These are phyloP conservation scores for Pseudogymnoascus sp. DNA, from an alignment of 2,329 filamentous ascomycete genomes.

Conservation along the genomic window DNA sequence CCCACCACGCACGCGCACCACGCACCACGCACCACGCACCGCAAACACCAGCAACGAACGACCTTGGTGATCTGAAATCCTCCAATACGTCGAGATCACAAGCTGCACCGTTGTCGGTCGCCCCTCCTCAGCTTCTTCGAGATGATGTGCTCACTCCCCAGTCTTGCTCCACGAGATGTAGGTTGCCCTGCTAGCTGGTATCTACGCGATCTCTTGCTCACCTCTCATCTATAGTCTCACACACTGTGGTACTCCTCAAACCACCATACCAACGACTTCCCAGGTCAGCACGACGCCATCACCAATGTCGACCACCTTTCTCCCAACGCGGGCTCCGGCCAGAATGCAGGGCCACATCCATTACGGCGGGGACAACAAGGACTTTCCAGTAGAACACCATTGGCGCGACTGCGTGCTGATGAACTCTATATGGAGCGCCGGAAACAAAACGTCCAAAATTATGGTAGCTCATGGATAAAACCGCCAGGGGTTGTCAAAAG, in stretches of 20 bases:
- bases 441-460: constrained; percentile 75
- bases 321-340: constrained; percentile 14
- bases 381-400: constrained; percentile 50
- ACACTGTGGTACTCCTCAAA: constrained; percentile 67
- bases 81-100: background rate
- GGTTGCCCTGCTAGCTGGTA: background rate
- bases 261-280: constrained; percentile 39
- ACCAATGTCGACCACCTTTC: constrained; percentile 30
- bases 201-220: background rate
- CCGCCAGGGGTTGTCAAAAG: constrained; percentile 86
- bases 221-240: constrained; percentile 49
- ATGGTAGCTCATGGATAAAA: constrained; percentile 83
- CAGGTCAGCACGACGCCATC: constrained; percentile 25
- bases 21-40: background rate
- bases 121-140: constrained; percentile 14
- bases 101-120: background rate
- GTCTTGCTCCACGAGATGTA: constrained; percentile 59
- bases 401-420: constrained; percentile 66
- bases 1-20: background rate
- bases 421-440: constrained; percentile 72
- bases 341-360: constrained; percentile 21
- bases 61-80: background rate
- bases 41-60: background rate
- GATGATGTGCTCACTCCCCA: constrained; percentile 60
- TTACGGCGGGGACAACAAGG: constrained; percentile 37